A percentile compares a stretch with the other conserved stretches of the same genome.
Conservation (phyloP, 1,284 basidiomycete species). For the Cutaneotrichosporon cavernicola region DNA sequence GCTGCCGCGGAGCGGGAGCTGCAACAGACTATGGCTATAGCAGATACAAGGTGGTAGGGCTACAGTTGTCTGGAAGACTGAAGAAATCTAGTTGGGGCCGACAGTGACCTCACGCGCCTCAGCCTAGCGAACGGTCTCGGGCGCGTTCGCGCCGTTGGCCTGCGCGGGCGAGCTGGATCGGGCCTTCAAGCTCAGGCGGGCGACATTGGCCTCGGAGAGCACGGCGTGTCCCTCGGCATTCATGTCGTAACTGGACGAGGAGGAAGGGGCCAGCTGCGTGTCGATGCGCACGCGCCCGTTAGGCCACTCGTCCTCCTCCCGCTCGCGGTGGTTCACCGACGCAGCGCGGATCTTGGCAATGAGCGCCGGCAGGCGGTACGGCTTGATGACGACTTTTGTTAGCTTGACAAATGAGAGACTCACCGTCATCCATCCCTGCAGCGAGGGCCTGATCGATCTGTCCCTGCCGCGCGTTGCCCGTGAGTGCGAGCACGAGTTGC, state of each 20-base stretch:
- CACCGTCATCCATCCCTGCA: constrained; percentile 33
- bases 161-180: neutral
- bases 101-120: too few relatives aligned
- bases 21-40: too few relatives aligned
- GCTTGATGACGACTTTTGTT: constrained; percentile 28
- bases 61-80: too few relatives aligned
- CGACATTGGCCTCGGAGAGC: constrained; percentile 1
- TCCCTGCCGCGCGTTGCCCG: constrained; percentile 44
- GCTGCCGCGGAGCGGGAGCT: too few relatives aligned
- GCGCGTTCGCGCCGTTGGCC: neutral
- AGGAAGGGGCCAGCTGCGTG: neutral
- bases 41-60: too few relatives aligned
- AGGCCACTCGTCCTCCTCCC: neutral
- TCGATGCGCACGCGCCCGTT: neutral
- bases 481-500: constrained; percentile 48
- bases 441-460: constrained; percentile 40
- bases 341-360: constrained; percentile 35
- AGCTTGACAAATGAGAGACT: neutral
- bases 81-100: too few relatives aligned
- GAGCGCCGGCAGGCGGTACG: constrained; percentile 38
- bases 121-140: neutral
- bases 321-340: neutral
- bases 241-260: neutral
- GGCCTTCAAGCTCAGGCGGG: neutral
- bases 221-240: neutral